Base-by-base conservation (phyloP, 768 basidiomycete genomes). In the Melanogaster broomeanus region DNA sequence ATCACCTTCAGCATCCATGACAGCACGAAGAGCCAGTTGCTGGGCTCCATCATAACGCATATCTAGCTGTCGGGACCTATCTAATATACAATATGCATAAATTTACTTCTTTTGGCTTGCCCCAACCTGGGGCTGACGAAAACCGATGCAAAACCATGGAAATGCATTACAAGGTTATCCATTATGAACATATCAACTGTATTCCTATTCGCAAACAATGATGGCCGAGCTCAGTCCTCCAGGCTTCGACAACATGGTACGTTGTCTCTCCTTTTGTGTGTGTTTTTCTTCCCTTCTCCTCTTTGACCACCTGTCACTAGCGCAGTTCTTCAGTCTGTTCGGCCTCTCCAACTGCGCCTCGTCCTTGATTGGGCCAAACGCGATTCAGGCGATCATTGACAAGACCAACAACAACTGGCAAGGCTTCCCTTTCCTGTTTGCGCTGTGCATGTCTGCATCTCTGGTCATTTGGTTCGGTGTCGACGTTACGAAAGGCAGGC, bases 141-240 rank as follows among this genome's bases (percentile, higher is more conserved):
- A n/a, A n/a, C n/a, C n/a, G n/a, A n/a, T n/a, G n/a, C n/a, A n/a
- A n/a, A n/a, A n/a, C n/a, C n/a, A n/a, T n/a, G n/a, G n/a, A n/a
- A n/a, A n/a, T n/a, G n/a, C n/a, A n/a, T n/a, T n/a, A n/a, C n/a
- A n/a, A n/a, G n/a, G n/a, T n/a, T n/a, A n/a, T n/a, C n/a, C n/a
- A n/a, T n/a, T n/a, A n/a, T n/a, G n/a, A n/a, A n/a, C n/a, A n/a
- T n/a, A n/a, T n/a, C n/a, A n/a, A n/a, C n/a, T n/a, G n/a, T n/a
- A 90, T 63, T 88, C 92, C 1, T 90, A 87, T 63, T 83, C 89
- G 3, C 85, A 89, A 63, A 90, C 88, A 0, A 88, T 90, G 86
- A 91, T 91, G 88, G 87, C 88, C 1, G 92, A 94, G 66, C 79
- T 95, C 11, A 84, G 87, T 6, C 91, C 91, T 12, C 87, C 89